Conservation (phyloP, 495 filamentous ascomycete species). For the Lineolata rhizophorae region DNA sequence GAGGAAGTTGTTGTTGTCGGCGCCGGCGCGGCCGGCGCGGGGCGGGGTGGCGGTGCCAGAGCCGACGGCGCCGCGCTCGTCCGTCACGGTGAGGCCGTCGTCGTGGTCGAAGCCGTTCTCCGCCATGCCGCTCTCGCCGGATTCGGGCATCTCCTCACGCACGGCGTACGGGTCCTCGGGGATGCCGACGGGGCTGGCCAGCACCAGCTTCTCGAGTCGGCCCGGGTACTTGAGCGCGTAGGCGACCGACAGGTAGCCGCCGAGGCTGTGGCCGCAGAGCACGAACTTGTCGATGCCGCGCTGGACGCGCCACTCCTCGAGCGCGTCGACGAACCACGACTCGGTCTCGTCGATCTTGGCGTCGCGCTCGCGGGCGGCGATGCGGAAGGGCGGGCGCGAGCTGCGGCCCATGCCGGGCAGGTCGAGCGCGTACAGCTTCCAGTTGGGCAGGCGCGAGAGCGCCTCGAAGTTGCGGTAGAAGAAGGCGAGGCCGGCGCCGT, state of each 20-base stretch:
- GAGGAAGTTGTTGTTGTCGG: slow-evolving; percentile 36
- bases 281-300: slow-evolving; percentile 85
- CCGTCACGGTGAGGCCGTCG: slow-evolving; percentile 31
- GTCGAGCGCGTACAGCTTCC: slow-evolving; percentile 83
- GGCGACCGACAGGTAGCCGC: slow-evolving; percentile 81
- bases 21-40: too few relatives aligned
- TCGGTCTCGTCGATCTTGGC: slow-evolving; percentile 80
- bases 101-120: slow-evolving; percentile 53
- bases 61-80: slow-evolving; percentile 5
- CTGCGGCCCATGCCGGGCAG: slow-evolving; percentile 89
- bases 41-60: slow-evolving; percentile 14
- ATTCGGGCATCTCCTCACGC: slow-evolving; percentile 57
- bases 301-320: slow-evolving; percentile 85
- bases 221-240: slow-evolving; percentile 95
- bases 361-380: slow-evolving; percentile 60
- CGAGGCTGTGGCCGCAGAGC: slow-evolving; percentile 75
- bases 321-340: slow-evolving; percentile 84
- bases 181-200: slow-evolving; percentile 83
- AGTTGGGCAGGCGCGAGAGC: slow-evolving; percentile 50
- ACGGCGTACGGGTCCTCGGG: slow-evolving; percentile 90
- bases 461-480: slow-evolving; percentile 96
- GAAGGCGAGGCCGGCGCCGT: slow-evolving; percentile 86
- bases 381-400: slow-evolving; percentile 57
- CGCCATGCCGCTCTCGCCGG: slow-evolving; percentile 39
- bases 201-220: slow-evolving; percentile 80